A percentile compares a stretch with the other conserved stretches of the same genome.
Evolutionary conservation across 2,329 filamentous ascomycete species (phyloP).

Genomic region (Colletotrichum brevisporum): DNA sequence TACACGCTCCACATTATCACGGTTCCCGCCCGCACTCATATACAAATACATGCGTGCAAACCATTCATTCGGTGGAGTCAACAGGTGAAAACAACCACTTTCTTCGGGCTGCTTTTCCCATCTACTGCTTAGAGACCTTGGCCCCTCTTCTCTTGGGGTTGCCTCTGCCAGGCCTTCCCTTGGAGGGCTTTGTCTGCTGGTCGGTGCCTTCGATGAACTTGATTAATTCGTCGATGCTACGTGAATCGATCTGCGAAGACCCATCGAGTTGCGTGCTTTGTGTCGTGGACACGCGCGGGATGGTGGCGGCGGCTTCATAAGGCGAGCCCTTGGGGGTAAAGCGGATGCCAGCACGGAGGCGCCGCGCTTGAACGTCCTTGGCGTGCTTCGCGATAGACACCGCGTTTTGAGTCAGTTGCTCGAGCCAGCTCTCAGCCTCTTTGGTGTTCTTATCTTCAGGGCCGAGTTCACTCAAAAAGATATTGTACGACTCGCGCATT

Average conservation of each 20-base stretch:
- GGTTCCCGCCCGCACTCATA: not conserved
- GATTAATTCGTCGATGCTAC: constrained; percentile 93
- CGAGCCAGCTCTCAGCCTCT: constrained; percentile 96
- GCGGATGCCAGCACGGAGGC: constrained; percentile 78
- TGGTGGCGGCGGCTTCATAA: constrained; percentile 59
- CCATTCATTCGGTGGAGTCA: not conserved
- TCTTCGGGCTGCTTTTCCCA: not conserved
- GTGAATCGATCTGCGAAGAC: constrained; percentile 72
- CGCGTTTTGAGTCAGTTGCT: constrained; percentile 95
- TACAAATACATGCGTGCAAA: constrained; percentile 18
- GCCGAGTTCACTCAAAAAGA: constrained; percentile 90
- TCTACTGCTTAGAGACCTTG: constrained; percentile 34
- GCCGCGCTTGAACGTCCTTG: constrained; percentile 84
- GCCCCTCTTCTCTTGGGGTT: constrained; percentile 71
- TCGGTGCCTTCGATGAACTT: constrained; percentile 91
- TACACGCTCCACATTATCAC: constrained; percentile 13
- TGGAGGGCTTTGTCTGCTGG: constrained; percentile 63
- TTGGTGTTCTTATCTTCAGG: constrained; percentile 97
- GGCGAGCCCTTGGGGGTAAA: constrained; percentile 76
- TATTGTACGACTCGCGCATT: constrained; percentile 97
- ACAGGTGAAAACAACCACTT: not conserved
- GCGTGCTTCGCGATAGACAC: constrained; percentile 95
- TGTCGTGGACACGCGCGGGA: constrained; percentile 45
- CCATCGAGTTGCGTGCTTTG: constrained; percentile 40
- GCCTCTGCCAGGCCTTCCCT: constrained; percentile 68